Evolutionary conservation across 306 rosid genomes (phyloP), one percentile per base, ranked within the genome.

Genomic region (Sindora glabra): DNA sequence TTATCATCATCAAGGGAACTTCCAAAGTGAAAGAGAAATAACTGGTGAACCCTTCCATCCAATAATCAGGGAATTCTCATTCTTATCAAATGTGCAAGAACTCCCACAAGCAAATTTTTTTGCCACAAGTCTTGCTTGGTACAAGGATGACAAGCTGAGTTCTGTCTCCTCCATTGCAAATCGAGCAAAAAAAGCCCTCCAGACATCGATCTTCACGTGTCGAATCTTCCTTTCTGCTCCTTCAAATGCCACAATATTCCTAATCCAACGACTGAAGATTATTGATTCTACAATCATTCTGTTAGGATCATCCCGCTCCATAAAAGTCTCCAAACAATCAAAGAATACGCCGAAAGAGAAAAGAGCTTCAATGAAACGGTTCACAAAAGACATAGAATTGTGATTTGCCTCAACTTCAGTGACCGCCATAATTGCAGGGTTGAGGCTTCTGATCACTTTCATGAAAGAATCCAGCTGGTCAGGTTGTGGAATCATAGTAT

Each of bases 21-120:
- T 68, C 73, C 73, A 78, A 25, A 42, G 59, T 10, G 76, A 78
- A 10, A 78, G 72, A 46, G 76, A 78, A 1, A 11, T 44, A 44
- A 73, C 30, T 21, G 79, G 73, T 12, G 76, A 64, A 37, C 83
- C 83, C 54, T 73, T 78, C 83, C 83, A 78, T 24, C 65, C 57
- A 26, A 65, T 22, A 8, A 73, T 24, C 39, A 69, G 25, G 69
- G 54, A 41, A 42, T 69, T 69, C 12, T 63, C 79, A 46, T 78
- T 62, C 65, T 37, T 39, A 34, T 25, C 66, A 15, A 78, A 18
- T 1, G 70, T 64, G 62, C 68, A 68, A 46, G 66, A 68, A 47
- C 39, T 29, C 15, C 47, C 60, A 56, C 70, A 68, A 25, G 64
- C 30, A 65, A 68, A 78, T 12, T 33, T 73, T 36, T 58, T 40